Conservation (phyloP, 2,329 filamentous ascomycete species). For the Emmonsia crescens region DNA sequence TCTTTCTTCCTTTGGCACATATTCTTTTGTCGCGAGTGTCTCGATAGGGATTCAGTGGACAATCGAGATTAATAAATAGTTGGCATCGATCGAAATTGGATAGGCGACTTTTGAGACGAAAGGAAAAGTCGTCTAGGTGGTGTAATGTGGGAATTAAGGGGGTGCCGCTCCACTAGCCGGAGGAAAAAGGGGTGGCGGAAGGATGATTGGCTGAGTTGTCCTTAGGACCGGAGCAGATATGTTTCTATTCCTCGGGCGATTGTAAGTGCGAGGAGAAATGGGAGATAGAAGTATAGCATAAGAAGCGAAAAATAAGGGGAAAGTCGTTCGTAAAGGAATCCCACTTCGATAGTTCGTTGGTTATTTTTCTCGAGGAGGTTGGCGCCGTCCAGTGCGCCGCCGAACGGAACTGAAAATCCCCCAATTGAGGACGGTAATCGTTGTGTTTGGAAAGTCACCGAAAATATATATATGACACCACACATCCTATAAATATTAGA, state of each 20-base stretch:
- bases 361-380: not conserved
- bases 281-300: not conserved
- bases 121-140: not conserved
- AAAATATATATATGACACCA: not conserved
- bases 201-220: not conserved
- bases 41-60: not conserved
- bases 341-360: not conserved
- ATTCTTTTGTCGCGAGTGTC: not conserved
- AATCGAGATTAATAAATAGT: not conserved
- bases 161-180: not conserved
- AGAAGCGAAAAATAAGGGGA: not conserved
- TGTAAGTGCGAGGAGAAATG: not conserved
- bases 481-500: slow-evolving; percentile 1
- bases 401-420: not conserved
- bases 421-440: not conserved
- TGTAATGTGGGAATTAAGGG: not conserved
- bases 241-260: not conserved
- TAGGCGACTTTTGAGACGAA: not conserved
- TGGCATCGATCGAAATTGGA: not conserved
- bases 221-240: not conserved
- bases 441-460: not conserved
- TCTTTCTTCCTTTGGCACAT: not conserved
- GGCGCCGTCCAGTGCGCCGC: too few relatives aligned
- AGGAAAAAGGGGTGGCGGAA: not conserved
- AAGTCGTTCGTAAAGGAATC: not conserved